Conservation (phyloP, 805 yeast genomes). For the Metschnikowia matae region DNA sequence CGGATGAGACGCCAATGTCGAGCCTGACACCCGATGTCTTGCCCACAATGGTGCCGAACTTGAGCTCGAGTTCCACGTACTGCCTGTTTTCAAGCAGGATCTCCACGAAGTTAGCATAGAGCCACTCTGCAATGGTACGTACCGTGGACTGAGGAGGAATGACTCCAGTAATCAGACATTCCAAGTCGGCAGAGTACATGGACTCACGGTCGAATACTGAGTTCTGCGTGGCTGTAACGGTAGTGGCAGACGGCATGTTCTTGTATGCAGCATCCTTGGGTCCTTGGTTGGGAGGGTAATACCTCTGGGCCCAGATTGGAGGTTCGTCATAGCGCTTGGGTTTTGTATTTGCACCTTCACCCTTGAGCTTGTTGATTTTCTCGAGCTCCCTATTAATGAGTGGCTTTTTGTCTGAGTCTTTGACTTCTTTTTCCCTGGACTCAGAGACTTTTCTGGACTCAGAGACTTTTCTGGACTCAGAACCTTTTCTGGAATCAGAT, state of each 20-base stretch:
- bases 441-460: not conserved
- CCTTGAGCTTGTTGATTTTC: constrained; percentile 21
- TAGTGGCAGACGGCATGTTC: not conserved
- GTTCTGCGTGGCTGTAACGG: constrained; percentile 11
- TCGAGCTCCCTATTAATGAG: constrained; percentile 20
- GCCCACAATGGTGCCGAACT: constrained; percentile 68
- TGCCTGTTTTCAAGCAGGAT: constrained; percentile 53
- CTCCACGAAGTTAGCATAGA: constrained; percentile 73
- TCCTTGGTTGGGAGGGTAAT: constrained; percentile 30
- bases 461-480: not conserved
- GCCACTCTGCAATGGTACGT: constrained; percentile 82
- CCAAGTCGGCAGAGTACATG: constrained; percentile 35
- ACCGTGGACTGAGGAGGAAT: constrained; percentile 79
- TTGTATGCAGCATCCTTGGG: not conserved
- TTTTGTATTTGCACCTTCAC: constrained; percentile 29
- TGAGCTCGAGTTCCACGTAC: constrained; percentile 65
- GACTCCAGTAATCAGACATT: constrained; percentile 63
- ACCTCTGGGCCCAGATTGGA: constrained; percentile 83
- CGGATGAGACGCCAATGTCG: constrained; percentile 63
- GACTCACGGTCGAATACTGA: constrained; percentile 29
- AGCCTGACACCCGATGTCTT: constrained; percentile 59
- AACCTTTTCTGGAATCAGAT: not conserved
- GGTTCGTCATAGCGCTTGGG: constrained; percentile 61
- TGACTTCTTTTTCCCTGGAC: too few species aligned
- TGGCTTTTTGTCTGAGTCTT: not conserved